These are phyloP conservation scores for Pholiota conissans DNA, from an alignment of 768 basidiomycete genomes.

Conservation along the genomic window DNA sequence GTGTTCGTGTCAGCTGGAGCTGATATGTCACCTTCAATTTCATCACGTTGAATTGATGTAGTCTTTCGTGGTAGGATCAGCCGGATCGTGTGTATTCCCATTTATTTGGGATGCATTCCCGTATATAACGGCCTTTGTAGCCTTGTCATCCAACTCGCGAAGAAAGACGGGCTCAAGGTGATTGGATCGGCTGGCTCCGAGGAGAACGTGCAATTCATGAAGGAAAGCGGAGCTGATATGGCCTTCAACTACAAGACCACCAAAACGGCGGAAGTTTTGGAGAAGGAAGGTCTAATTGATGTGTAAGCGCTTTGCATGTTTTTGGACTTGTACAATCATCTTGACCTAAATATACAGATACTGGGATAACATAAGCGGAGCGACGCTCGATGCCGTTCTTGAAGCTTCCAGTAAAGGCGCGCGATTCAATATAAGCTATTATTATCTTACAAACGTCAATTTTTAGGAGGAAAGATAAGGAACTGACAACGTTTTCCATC, in stretches of 20 bases:
- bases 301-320: constrained; percentile 26
- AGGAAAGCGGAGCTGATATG: constrained; percentile 62
- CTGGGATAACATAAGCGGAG: constrained; percentile 64
- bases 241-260: constrained; percentile 76
- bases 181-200: constrained; percentile 72
- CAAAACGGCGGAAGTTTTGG: constrained; percentile 48
- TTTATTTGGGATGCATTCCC: neutral
- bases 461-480: neutral
- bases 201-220: constrained; percentile 68
- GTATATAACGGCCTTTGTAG: constrained; percentile 21
- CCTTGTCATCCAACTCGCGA: constrained; percentile 51
- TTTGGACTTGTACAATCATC: neutral
- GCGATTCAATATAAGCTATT: constrained; percentile 46
- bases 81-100: constrained; percentile 52
- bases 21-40: constrained; percentile 17
- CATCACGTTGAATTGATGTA: neutral
- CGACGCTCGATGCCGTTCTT: constrained; percentile 56
- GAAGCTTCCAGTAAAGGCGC: constrained; percentile 42
- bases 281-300: constrained; percentile 52
- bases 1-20: constrained; percentile 43
- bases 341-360: constrained; percentile 34
- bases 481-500: constrained; percentile 5
- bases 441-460: too few relatives aligned
- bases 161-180: constrained; percentile 56
- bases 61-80: constrained; percentile 29